Base-by-base conservation (phyloP, 2,329 filamentous ascomycete species). In the Parascedosporium putredinis region DNA sequence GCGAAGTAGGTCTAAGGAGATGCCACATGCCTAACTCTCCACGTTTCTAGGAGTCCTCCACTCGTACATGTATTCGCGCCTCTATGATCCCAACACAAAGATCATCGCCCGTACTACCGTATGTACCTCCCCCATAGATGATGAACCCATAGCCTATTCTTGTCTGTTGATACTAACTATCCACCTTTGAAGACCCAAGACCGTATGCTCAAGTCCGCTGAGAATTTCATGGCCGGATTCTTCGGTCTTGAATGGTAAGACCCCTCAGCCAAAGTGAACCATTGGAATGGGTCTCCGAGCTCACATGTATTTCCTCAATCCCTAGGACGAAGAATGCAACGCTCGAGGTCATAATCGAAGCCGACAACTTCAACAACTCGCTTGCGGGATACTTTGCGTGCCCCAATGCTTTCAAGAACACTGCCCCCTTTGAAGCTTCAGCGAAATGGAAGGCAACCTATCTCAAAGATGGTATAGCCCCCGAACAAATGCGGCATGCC, bases 141-240 rank as follows among this genome's bases (percentile, higher is more conserved):
- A 22, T 25, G 22, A 31, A 7, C 7, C 10, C 33, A n/a, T 14
- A 14, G 27, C 27, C 14, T 23, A 45, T 33, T 14, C 31, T 24
- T 7, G 22, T 25, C 5, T 33, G 20, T 5, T 2, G 16, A n/a
- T 12, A n/a, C 5, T 27, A 31, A 34, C 55, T 61, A 46, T 61
- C 53, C 36, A 1, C n/a, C 1, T 14, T 1, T n/a, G 4, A 29
- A 73, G 68, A 86, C 84, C 1, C 83, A 89, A 61, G 80, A 86
- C 59, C 79, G 86, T 22, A 89, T 89, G 85, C 69, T 84, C 20
- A 82, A 88, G 61, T 83, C 76, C 34, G 84, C 84, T 3, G 84
- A 89, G 63, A 84, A 89, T 63, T 89, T 88, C 64, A 67, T 88
- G 60, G 82, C 84, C 5, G 86, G 86, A 0, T 89, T 89, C 67